Percentiles rank a stretch among this genome's conserved stretches.
Conservation (phyloP, 345 rosid species). For the Ceriops zippeliana region DNA sequence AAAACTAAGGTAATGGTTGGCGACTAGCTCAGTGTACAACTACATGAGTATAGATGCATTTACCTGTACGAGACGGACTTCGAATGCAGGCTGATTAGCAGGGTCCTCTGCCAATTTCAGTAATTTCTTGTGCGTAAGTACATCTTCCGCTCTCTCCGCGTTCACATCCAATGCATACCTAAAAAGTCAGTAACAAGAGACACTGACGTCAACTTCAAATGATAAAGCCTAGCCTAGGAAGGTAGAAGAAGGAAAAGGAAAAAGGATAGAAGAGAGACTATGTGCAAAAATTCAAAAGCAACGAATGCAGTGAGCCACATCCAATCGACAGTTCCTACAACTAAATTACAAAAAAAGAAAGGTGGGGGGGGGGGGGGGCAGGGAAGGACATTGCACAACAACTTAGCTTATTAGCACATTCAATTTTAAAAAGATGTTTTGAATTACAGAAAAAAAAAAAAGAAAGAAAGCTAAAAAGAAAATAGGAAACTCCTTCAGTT, state of each 20-base stretch:
- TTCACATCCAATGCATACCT: slow-evolving; percentile 94
- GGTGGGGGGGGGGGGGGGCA: too few relatives aligned
- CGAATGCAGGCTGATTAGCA: slow-evolving; percentile 70
- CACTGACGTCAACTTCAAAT: too few relatives aligned
- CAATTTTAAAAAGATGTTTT: neutral
- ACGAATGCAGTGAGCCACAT: too few relatives aligned
- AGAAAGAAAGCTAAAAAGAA: too few relatives aligned
- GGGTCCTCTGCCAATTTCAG: slow-evolving; percentile 75
- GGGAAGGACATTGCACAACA: neutral
- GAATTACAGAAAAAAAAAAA: too few relatives aligned
- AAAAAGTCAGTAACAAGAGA: slow-evolving; percentile 6
- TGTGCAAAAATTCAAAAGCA: too few relatives aligned
- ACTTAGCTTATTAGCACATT: neutral
- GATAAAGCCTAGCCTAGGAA: neutral
- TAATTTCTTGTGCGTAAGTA: slow-evolving; percentile 72
- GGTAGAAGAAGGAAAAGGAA: neutral
- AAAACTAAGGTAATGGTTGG: neutral
- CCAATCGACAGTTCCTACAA: neutral
- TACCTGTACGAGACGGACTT: slow-evolving; percentile 89
- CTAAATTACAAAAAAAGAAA: neutral
- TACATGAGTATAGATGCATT: neutral
- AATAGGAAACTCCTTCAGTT: too few relatives aligned
- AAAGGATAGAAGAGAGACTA: too few relatives aligned
- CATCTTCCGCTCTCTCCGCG: slow-evolving; percentile 97
- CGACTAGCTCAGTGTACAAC: neutral